phyloP scores from a whole-genome alignment of 345 rosid species.

The Heritiera littoralis region DNA sequence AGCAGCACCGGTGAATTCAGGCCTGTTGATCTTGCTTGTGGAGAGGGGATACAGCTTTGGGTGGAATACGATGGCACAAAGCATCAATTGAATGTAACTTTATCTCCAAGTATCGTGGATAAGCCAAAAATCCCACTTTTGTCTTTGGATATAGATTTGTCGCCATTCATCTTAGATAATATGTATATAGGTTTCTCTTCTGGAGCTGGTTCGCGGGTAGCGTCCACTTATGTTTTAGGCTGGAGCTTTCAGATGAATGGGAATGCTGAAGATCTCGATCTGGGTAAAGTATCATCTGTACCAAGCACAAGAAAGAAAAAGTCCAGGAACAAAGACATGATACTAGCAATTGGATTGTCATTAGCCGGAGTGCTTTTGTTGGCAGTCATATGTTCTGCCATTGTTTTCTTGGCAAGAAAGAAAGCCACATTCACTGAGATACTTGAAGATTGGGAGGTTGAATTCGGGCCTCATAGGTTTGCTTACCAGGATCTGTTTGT shows the following conservation, averaged over 20 bases:
- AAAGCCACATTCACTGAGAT: too few species aligned
- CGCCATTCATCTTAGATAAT: conserved; percentile 12
- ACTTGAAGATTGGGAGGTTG: too few species aligned
- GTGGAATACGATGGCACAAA: conserved; percentile 51
- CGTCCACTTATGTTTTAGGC: conserved; percentile 66
- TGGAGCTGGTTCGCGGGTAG: conserved; percentile 48
- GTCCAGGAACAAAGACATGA: too few species aligned
- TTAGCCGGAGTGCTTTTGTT: too few species aligned
- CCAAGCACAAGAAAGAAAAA: conserved; percentile 17
- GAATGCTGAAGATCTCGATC: conserved; percentile 39
- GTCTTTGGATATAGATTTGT: conserved; percentile 3
- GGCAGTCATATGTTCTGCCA: too few species aligned
- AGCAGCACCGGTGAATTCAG: neutral
- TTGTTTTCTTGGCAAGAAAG: too few species aligned
- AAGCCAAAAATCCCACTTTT: conserved; percentile 51
- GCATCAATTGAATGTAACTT: conserved; percentile 36
- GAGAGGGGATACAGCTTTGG: conserved; percentile 48
- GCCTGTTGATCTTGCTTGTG: conserved; percentile 34
- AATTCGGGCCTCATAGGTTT: too few species aligned
- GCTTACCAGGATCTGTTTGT: too few species aligned
- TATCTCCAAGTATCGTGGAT: conserved; percentile 29
- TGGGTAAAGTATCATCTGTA: conserved; percentile 38
- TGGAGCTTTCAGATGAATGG: conserved; percentile 65
- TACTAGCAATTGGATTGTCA: too few species aligned
- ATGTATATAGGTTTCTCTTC: conserved; percentile 78